Base-by-base conservation (phyloP, 805 yeast genomes). In the Starmera caribaea region DNA sequence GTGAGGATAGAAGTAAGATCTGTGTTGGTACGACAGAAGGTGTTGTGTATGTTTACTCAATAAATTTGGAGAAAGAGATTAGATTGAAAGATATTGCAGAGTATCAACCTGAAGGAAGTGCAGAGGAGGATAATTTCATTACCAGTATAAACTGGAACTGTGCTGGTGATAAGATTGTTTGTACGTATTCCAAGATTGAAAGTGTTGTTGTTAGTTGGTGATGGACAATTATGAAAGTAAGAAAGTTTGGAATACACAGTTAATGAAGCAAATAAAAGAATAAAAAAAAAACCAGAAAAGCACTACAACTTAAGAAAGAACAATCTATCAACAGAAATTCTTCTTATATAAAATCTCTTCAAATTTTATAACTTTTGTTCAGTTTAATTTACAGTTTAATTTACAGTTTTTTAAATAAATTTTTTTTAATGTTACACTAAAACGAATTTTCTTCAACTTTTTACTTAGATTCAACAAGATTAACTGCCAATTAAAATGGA, bases 1-100 rank as follows among this genome's bases (percentile, higher is more conserved):
- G 87, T 0, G 71, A 74, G 0, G 65, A 74, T 50, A 55, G 57
- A 35, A 53, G 60, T 11, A 66, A 59, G 48, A 56, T 79, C 24
- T 87, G 79, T 1, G 62, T 81, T 2, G 94, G 86, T 2, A 84
- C 80, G 32, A 72, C 74, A 40, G 74, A 74, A 32, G 88, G 90
- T 0, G 64, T 65, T 21, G 65, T 82, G 3, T 57, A 71, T 10
- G 51, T 82, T 0, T 79, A 80, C 71, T 69, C 71, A 42, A 48
- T 74, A 1, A 48, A 46, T 10, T 16, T 46, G 21, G 36, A 48
- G 30, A 37, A 40, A 8, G 42, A 41, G 32, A 38, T 32, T 29
- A 45, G 44, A 16, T 30, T 49, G 39, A 46, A 44, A 33, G 39
- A 39, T 12, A 35, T 45, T 10, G 54, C 50, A 3, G 54, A 51